These are phyloP conservation scores for Myrica gale DNA, from an alignment of 306 rosid species.

Conservation along the genomic window DNA sequence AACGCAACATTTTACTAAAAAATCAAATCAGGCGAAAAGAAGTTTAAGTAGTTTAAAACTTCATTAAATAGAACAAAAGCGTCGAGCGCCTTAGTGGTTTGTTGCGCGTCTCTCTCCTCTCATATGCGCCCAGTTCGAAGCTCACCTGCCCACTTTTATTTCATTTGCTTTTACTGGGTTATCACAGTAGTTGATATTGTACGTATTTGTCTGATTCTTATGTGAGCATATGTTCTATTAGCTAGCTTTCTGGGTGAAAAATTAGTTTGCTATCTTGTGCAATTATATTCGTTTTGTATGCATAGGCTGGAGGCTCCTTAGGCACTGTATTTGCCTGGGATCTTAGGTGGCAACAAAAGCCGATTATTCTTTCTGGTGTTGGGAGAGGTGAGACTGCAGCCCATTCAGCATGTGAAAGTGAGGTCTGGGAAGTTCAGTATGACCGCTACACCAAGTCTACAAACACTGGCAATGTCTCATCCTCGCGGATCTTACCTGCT, in stretches of 20 bases:
- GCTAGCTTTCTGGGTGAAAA: background rate
- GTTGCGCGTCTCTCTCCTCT: too few species aligned
- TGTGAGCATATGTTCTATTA: background rate
- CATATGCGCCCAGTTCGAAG: too few species aligned
- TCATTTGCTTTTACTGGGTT: too few species aligned
- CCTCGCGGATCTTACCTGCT: constrained; percentile 69
- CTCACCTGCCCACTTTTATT: too few species aligned
- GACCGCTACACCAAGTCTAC: constrained; percentile 59
- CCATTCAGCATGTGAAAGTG: constrained; percentile 70
- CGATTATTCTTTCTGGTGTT: constrained; percentile 72
- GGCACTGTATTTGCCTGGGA: constrained; percentile 97
- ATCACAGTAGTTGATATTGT: background rate
- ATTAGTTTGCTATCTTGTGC: background rate
- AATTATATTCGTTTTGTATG: constrained; percentile 15
- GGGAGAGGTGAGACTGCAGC: constrained; percentile 47
- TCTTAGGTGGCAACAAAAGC: constrained; percentile 85
- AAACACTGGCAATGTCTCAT: constrained; percentile 50
- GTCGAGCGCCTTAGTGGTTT: too few species aligned
- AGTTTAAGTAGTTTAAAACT: too few species aligned
- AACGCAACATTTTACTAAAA: too few species aligned
- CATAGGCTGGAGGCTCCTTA: constrained; percentile 83
- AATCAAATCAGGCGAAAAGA: too few species aligned
- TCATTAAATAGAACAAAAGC: too few species aligned
- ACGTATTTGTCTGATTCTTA: background rate
- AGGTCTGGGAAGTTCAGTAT: constrained; percentile 97